These are phyloP conservation scores for Skeletonema tropicum DNA, from an alignment of 108 stramenopile species.

Conservation along the genomic window DNA sequence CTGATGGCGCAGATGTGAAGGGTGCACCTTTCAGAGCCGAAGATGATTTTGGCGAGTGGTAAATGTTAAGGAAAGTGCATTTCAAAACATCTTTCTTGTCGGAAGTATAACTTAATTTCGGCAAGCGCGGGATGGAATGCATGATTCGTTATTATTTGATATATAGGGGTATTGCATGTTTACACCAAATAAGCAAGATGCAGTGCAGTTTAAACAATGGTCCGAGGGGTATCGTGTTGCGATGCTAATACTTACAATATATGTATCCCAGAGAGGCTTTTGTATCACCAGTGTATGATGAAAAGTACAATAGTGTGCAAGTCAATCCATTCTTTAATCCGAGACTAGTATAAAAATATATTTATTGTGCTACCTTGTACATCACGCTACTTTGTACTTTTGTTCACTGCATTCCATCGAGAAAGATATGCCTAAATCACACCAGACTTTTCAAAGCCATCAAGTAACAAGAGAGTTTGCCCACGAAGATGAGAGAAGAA, in stretches of 20 bases:
- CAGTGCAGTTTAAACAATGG: not conserved
- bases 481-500: not conserved
- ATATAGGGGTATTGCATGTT: slow-evolving; percentile 1
- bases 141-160: not conserved
- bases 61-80: not conserved
- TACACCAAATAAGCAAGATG: not conserved
- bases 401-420: too few species aligned
- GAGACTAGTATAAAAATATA: slow-evolving; percentile 4
- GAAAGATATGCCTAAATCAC: not conserved
- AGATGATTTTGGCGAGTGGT: slow-evolving; percentile 43
- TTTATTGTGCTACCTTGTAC: not conserved
- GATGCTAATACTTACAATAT: slow-evolving; percentile 5
- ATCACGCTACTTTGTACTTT: not conserved
- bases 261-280: slow-evolving; percentile 3
- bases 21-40: slow-evolving; percentile 59
- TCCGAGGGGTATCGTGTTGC: not conserved
- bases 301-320: slow-evolving; percentile 24
- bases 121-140: not conserved
- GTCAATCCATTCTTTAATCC: slow-evolving; percentile 13
- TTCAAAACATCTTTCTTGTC: not conserved
- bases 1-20: slow-evolving; percentile 83
- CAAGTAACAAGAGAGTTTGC: not conserved
- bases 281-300: slow-evolving; percentile 24
- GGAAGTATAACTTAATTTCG: not conserved
- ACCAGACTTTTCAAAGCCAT: not conserved